A percentile compares a stretch with the other conserved stretches of the same genome.
phyloP scores from a whole-genome alignment of 495 filamentous ascomycete genomes.

The Thermothielavioides terrestris region DNA sequence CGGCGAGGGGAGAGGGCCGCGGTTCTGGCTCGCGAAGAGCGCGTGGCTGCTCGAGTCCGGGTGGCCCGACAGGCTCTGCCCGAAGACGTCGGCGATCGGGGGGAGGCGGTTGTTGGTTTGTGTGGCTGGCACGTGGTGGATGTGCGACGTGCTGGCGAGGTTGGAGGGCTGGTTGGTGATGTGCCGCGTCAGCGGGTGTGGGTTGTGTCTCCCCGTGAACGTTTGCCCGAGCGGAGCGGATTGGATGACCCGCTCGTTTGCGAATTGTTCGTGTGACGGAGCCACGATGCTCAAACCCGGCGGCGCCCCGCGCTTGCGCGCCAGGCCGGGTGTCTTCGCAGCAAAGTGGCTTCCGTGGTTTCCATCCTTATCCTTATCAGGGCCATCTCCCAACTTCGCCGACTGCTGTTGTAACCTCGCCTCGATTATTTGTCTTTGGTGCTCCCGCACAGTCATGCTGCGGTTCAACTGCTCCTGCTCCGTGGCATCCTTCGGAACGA shows the following conservation, averaged over 20 bases:
- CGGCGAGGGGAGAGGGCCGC: constrained; percentile 63
- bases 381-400: constrained; percentile 59
- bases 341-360: constrained; percentile 43
- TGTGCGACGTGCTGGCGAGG: constrained; percentile 77
- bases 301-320: constrained; percentile 69
- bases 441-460: constrained; percentile 87
- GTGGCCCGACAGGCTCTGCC: constrained; percentile 65
- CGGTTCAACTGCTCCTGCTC: constrained; percentile 93
- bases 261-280: constrained; percentile 90
- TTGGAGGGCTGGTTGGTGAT: constrained; percentile 78
- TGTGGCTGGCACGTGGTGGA: constrained; percentile 80
- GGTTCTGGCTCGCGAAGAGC: constrained; percentile 23
- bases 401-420: constrained; percentile 78
- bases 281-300: constrained; percentile 92
- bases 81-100: constrained; percentile 91
- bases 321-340: constrained; percentile 56
- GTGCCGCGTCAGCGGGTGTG: constrained; percentile 74
- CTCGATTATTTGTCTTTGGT: constrained; percentile 92
- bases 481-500: constrained; percentile 89
- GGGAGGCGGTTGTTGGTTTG: constrained; percentile 91
- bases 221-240: constrained; percentile 93
- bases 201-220: constrained; percentile 83
- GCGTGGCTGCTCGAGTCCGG: constrained; percentile 65
- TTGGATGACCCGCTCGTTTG: constrained; percentile 91
- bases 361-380: constrained; percentile 45